phyloP scores from a whole-genome alignment of 2,329 filamentous ascomycete species.

The Cladosporium sp. region DNA sequence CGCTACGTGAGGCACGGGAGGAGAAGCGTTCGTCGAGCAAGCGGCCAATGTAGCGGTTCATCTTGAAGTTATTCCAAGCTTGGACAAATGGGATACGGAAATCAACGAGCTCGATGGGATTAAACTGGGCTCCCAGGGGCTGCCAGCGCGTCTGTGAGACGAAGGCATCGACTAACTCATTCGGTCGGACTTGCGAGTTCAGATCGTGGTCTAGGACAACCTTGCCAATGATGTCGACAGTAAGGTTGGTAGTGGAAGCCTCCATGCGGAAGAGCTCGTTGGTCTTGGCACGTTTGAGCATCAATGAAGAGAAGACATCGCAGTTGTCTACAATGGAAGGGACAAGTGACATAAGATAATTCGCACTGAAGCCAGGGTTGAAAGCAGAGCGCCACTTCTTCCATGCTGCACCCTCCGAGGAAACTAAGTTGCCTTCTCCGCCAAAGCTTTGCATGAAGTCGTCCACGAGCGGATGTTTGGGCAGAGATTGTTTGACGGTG shows the following conservation, averaged over 20 bases:
- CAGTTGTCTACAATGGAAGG: conserved; percentile 35
- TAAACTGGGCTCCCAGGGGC: conserved; percentile 29
- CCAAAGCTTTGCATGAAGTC: conserved; percentile 34
- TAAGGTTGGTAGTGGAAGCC: conserved; percentile 35
- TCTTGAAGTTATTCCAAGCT: conserved; percentile 33
- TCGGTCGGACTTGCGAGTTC: conserved; percentile 31
- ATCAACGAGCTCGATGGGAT: conserved; percentile 35
- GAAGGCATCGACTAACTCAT: conserved; percentile 36
- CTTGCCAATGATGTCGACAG: conserved; percentile 41
- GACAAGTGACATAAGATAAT: conserved; percentile 38
- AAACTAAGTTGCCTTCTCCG: conserved; percentile 36
- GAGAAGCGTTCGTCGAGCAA: conserved; percentile 36
- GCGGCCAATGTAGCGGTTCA: conserved; percentile 33
- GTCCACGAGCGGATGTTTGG: conserved; percentile 31
- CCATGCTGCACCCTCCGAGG: conserved; percentile 36
- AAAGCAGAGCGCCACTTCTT: conserved; percentile 43
- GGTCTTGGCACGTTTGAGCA: conserved; percentile 33
- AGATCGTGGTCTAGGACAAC: conserved; percentile 37
- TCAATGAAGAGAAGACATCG: conserved; percentile 30
- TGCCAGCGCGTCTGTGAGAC: conserved; percentile 34
- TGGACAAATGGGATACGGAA: conserved; percentile 33
- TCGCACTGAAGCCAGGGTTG: conserved; percentile 38
- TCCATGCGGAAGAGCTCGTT: conserved; percentile 39
- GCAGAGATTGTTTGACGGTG: conserved; percentile 30
- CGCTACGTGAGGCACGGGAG: conserved; percentile 27